Conservation (phyloP, 371 early-diverging fungal genomes). For the Rhizopus stolonifer region DNA sequence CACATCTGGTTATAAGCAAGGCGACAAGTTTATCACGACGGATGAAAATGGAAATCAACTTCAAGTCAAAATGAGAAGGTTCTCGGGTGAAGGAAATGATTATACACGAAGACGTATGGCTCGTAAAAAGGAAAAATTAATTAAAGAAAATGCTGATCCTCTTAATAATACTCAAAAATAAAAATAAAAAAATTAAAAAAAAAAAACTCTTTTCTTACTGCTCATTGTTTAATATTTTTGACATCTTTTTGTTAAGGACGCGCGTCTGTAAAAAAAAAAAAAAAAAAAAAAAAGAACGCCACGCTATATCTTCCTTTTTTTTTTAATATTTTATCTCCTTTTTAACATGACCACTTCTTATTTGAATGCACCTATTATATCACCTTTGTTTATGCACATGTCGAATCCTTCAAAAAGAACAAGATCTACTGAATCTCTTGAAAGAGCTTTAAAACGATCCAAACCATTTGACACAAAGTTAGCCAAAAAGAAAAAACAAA, state of each 20-base stretch:
- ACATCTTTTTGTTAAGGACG: no score
- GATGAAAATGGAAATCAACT: constrained; percentile 43
- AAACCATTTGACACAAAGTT: constrained; percentile 6
- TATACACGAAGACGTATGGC: constrained; percentile 24
- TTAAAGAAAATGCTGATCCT: not conserved
- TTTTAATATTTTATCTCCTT: constrained; percentile 1
- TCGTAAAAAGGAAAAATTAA: constrained; percentile 18
- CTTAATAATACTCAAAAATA: constrained; percentile 1
- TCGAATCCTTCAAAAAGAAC: constrained; percentile 19
- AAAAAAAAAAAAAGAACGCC: not conserved
- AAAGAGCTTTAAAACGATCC: constrained; percentile 16
- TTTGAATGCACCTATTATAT: constrained; percentile 16
- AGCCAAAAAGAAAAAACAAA: not conserved
- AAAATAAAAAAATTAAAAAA: no score
- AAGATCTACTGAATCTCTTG: constrained; percentile 20
- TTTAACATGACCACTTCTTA: constrained; percentile 14
- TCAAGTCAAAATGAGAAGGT: constrained; percentile 47
- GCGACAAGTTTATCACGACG: constrained; percentile 43
- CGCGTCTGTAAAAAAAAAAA: not conserved
- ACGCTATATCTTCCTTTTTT: not conserved
- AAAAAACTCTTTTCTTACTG: no score
- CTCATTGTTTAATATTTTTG: no score
- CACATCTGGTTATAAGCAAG: constrained; percentile 41
- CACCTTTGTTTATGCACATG: constrained; percentile 12
- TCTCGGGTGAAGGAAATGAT: constrained; percentile 14